Evolutionary conservation across 1,284 basidiomycete species (phyloP).

Genomic region (Ustilago curta): DNA sequence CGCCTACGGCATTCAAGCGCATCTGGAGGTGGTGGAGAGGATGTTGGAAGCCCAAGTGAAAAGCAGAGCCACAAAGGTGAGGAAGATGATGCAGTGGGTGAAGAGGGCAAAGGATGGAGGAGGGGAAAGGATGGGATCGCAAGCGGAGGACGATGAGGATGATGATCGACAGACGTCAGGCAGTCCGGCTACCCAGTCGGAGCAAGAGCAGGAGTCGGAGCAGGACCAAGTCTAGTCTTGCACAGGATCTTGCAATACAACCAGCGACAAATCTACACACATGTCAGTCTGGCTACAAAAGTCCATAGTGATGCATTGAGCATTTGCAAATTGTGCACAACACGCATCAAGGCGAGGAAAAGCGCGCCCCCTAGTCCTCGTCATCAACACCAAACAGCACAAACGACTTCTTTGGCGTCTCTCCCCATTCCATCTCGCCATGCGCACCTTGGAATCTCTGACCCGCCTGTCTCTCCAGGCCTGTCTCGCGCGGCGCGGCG

Average conservation of each 20-base stretch:
- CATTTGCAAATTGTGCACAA: slow-evolving; percentile 7
- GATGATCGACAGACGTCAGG: background rate
- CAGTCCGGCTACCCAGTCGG: background rate
- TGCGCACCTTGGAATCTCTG: slow-evolving; percentile 47
- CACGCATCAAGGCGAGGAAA: background rate
- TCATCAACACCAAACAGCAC: slow-evolving; percentile 53
- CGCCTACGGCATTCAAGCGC: slow-evolving; percentile 34
- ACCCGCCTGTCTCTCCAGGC: slow-evolving; percentile 24
- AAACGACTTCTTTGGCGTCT: slow-evolving; percentile 46
- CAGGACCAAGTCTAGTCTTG: background rate
- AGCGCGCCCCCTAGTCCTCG: slow-evolving; percentile 29
- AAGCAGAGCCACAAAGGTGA: slow-evolving; percentile 11
- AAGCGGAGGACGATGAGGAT: background rate
- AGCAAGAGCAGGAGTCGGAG: slow-evolving; percentile 3
- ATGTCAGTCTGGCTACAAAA: background rate
- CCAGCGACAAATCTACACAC: background rate
- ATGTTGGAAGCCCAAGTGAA: slow-evolving; percentile 24
- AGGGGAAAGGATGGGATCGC: background rate
- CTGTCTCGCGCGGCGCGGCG: slow-evolving; percentile 6
- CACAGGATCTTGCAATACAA: background rate
- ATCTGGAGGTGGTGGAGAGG: slow-evolving; percentile 35
- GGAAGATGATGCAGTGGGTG: slow-evolving; percentile 10
- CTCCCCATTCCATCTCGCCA: slow-evolving; percentile 58
- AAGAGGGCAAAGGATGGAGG: slow-evolving; percentile 2
- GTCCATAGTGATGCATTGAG: background rate